Evolutionary conservation across 306 rosid genomes (phyloP).

Genomic region (cucumber (Cucumis sativus)): Cucumber_9930_V3 NC_026659.2:23355501-23356000

Average conservation of each 20-base stretch:
- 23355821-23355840: slow-evolving; percentile 43
- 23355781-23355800: slow-evolving; percentile 1
- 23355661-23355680: slow-evolving; percentile 77
- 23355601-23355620: slow-evolving; percentile 77
- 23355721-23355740: not conserved
- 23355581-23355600: slow-evolving; percentile 16
- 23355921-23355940: slow-evolving; percentile 74
- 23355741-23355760: not conserved
- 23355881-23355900: slow-evolving; percentile 98
- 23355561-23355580: not conserved
- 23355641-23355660: slow-evolving; percentile 97
- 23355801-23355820: slow-evolving; percentile 1
- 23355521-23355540: not conserved
- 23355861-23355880: slow-evolving; percentile 82
- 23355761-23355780: not conserved
- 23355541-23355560: not conserved
- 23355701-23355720: slow-evolving; percentile 78
- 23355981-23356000: slow-evolving; percentile 88
- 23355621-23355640: slow-evolving; percentile 83
- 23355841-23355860: slow-evolving; percentile 70
- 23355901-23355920: slow-evolving; percentile 66
- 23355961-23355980: slow-evolving; percentile 82
- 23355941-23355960: slow-evolving; percentile 73
- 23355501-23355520: not conserved
- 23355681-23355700: slow-evolving; percentile 92